These are phyloP conservation scores for Oidiodendron maius DNA, from an alignment of 495 filamentous ascomycete species.

Conservation along the genomic window DNA sequence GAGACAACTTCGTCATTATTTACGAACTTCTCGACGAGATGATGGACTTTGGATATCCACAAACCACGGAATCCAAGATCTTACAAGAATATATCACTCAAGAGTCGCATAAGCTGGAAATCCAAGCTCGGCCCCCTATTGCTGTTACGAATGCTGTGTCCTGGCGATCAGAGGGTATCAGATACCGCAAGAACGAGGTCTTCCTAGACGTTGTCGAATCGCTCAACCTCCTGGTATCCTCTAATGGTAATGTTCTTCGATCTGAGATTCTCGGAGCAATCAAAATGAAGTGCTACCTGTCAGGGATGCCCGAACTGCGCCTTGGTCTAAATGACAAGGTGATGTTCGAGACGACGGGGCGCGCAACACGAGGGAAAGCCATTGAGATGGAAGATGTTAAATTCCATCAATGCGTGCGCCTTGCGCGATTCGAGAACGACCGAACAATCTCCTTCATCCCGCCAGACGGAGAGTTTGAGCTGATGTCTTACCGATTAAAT, in stretches of 20 bases:
- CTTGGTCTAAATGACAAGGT: constrained; percentile 97
- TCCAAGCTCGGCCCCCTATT: constrained; percentile 98
- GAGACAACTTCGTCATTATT: constrained; percentile 99
- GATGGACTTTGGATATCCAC: constrained; percentile 99
- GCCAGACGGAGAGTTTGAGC: constrained; percentile 96
- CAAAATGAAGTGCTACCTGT: constrained; percentile 99
- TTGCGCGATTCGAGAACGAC: constrained; percentile 97
- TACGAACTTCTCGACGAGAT: constrained; percentile 99
- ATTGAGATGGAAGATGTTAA: constrained; percentile 99
- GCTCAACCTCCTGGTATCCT: constrained; percentile 90
- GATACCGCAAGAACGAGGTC: constrained; percentile 99
- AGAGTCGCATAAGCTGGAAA: constrained; percentile 96
- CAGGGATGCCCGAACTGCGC: constrained; percentile 95
- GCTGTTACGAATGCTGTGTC: constrained; percentile 98
- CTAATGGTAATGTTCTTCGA: constrained; percentile 91
- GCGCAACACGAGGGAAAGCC: constrained; percentile 90
- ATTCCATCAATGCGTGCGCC: constrained; percentile 96
- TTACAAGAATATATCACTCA: constrained; percentile 99
- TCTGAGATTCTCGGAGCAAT: constrained; percentile 96
- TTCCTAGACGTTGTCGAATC: constrained; percentile 98
- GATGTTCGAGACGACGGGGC: constrained; percentile 98
- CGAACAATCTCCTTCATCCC: constrained; percentile 98
- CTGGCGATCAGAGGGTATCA: constrained; percentile 96
- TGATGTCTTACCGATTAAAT: constrained; percentile 99
- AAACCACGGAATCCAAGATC: constrained; percentile 99